Conservation (phyloP, 306 rosid genomes). For the Sphenostylis stenocarpa region DNA sequence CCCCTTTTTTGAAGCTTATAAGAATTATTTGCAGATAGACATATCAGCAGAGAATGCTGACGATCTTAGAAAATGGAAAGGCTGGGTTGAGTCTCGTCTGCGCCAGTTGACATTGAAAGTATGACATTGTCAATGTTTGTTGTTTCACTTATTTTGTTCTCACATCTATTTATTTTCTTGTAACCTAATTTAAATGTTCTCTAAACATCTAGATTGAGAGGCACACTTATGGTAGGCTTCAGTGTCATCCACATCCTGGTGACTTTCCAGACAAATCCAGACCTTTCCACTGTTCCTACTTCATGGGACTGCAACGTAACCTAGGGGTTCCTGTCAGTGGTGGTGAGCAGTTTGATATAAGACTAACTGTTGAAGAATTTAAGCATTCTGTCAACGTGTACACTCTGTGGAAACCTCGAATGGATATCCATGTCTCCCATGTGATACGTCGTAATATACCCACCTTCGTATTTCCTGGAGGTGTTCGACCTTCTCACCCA, state of each 20-base stretch:
- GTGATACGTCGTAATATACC: conserved; percentile 80
- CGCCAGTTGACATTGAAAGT: conserved; percentile 92
- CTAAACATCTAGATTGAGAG: conserved; percentile 69
- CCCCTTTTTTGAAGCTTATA: conserved; percentile 84
- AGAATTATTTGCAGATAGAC: conserved; percentile 82
- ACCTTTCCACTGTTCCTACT: conserved; percentile 73
- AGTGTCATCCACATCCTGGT: conserved; percentile 93
- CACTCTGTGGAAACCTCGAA: conserved; percentile 63
- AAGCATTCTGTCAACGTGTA: conserved; percentile 65
- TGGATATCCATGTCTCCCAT: conserved; percentile 71
- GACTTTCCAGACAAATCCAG: conserved; percentile 74
- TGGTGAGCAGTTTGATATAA: conserved; percentile 73
- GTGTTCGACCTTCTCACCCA: conserved; percentile 66
- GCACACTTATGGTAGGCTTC: conserved; percentile 74
- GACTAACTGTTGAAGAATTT: conserved; percentile 71
- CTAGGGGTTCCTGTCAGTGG: conserved; percentile 65
- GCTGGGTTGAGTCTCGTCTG: conserved; percentile 97
- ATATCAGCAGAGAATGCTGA: conserved; percentile 74
- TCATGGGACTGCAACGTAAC: conserved; percentile 90
- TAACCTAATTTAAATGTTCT: conserved; percentile 27
- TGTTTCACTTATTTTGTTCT: conserved; percentile 3
- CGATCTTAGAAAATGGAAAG: conserved; percentile 92
- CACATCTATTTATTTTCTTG: not conserved
- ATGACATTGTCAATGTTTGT: conserved; percentile 25
- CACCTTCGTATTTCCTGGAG: conserved; percentile 76